Evolutionary conservation across 2,329 filamentous ascomycete genomes (phyloP).

Genomic region (Trichoderma atroviride): DNA sequence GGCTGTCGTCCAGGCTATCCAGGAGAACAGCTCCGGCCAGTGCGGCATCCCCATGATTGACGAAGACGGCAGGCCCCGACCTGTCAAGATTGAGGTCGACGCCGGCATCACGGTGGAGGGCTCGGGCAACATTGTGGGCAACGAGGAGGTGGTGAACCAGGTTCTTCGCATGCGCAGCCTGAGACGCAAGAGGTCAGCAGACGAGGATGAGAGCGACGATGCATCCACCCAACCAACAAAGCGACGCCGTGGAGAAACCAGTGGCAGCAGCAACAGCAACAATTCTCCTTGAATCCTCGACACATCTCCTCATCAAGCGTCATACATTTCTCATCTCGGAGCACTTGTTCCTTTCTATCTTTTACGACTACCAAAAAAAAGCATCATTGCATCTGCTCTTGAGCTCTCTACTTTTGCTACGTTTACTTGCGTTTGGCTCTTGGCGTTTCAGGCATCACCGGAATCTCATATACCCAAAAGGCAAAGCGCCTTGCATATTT

Average conservation of each 20-base stretch:
- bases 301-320: neutral
- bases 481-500: neutral
- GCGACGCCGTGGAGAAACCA: neutral
- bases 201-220: constrained; percentile 28
- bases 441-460: constrained; percentile 13
- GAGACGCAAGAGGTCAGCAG: constrained; percentile 30
- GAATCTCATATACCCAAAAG: constrained; percentile 17
- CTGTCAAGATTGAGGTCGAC: constrained; percentile 48
- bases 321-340: neutral
- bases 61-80: constrained; percentile 47
- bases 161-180: constrained; percentile 33
- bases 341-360: neutral
- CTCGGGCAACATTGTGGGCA: constrained; percentile 49
- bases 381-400: neutral
- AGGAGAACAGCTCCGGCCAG: constrained; percentile 44
- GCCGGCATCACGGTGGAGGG: constrained; percentile 51
- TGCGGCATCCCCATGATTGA: constrained; percentile 52
- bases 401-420: neutral
- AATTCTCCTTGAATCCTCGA: neutral
- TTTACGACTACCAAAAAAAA: neutral
- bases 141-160: constrained; percentile 35
- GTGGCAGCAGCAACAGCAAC: neutral
- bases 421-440: neutral
- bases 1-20: constrained; percentile 49
- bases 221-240: constrained; percentile 26